Evolutionary conservation across 345 rosid species (phyloP).

Genomic region (Excoecaria cochinchinensis): DNA sequence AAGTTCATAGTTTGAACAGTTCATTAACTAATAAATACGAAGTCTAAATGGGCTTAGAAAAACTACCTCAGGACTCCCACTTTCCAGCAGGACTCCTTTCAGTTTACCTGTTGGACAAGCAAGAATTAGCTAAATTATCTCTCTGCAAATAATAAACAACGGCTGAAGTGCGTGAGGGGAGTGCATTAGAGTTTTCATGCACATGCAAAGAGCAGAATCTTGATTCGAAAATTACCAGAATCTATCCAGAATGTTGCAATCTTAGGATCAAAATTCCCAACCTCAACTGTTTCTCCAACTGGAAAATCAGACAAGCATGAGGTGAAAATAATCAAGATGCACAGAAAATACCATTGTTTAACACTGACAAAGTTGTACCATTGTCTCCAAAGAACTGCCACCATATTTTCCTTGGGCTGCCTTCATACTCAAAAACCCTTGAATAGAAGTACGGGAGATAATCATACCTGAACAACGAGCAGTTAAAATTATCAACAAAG

Average conservation of each 20-base stretch:
- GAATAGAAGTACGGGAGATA: slow-evolving; percentile 92
- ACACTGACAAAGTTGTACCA: slow-evolving; percentile 41
- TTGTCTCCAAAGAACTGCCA: slow-evolving; percentile 96
- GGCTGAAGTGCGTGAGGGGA: background rate
- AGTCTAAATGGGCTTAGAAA: background rate
- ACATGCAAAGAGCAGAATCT: background rate
- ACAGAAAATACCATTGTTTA: background rate
- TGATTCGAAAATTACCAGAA: slow-evolving; percentile 46
- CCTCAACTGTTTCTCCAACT: slow-evolving; percentile 89
- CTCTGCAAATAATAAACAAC: background rate
- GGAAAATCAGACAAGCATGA: slow-evolving; percentile 26
- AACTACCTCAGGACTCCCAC: slow-evolving; percentile 89
- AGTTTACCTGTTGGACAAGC: slow-evolving; percentile 57
- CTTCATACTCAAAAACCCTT: slow-evolving; percentile 88
- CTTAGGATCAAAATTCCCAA: slow-evolving; percentile 90
- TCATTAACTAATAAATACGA: background rate
- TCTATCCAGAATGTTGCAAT: slow-evolving; percentile 95
- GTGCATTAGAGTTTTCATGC: background rate
- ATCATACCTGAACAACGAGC: slow-evolving; percentile 61
- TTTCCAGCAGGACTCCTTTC: slow-evolving; percentile 94
- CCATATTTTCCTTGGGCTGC: slow-evolving; percentile 88
- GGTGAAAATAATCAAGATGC: background rate
- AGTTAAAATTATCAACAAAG: slow-evolving; percentile 12
- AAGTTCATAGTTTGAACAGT: background rate
- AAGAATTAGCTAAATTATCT: slow-evolving; percentile 4